Evolutionary conservation across 305 asterid genomes (phyloP), one percentile per base, ranked within the genome.

Genomic region (Stenogyne calaminthoides): DNA sequence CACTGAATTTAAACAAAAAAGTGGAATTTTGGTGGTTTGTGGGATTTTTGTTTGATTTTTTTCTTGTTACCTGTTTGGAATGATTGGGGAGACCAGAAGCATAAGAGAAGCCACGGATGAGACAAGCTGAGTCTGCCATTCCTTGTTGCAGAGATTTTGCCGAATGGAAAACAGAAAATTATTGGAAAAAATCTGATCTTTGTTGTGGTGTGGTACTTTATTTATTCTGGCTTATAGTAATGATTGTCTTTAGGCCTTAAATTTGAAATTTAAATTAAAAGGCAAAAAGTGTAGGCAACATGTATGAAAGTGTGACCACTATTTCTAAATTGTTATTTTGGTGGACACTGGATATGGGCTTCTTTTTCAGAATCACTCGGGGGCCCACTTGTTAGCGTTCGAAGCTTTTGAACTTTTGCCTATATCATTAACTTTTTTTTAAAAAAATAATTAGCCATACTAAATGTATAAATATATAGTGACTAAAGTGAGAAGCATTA

Each of bases 71-170:
- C 96, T 88, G 92, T 44, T 83, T 80, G 77, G 88, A 80, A 75
- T 86, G 89, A 66, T 80, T 86, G 82, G 95, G 84, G 19, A 84
- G 74, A 64, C 86, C 83, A 65, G 93, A 85, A 78, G 89, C 85
- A 67, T 89, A 87, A 44, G 95, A 92, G 80, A 90, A 90, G 12
- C 89, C 87, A 66, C 83, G 92, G 84, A 91, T 77, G 67, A 93
- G 86, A 82, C 94, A 85, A 79, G 89, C 71, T 71, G 98, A 86
- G 68, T 91, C 97, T 71, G 88, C 97, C 98, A 91, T 88, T 67
- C 67, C 9, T 49, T 19, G 3, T 44, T 54, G 56, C 75, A 67
- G 20, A 51, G 46, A 10, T 14, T 52, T 34, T 60, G 54, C 71
- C 20, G 77, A 67, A 68, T 29, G 63, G 32, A 9, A 32, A 46